Base-by-base conservation (phyloP, 768 basidiomycete species). In the Amanita rubescens region DNA sequence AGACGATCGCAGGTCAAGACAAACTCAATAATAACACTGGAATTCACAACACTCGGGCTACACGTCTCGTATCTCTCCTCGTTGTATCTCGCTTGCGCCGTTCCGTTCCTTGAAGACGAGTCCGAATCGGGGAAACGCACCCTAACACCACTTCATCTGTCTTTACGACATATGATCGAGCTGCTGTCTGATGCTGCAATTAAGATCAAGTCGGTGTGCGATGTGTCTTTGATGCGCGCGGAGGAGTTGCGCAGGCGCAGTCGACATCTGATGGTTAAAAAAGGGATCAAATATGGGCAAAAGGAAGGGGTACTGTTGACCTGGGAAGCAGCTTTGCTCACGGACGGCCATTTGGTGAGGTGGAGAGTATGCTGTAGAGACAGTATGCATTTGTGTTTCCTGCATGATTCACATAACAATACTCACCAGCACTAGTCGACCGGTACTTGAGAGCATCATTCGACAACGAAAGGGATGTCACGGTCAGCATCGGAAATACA, bases 21-120 rank as follows among this genome's bases (percentile, higher is more conserved):
- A 30, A 8, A 8, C 27, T 30, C 11, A 20, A 17, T 34, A 2
- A 41, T 20, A 9, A 33, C 46, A 37, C 24, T 53, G 11, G 52
- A 53, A 27, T 53, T 53, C 25, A 44, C 52, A n/a, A 53, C 52
- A 27, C 15, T 53, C 11, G 52, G 43, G 11, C 9, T 20, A 24
- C 43, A 46, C 11, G 52, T 53, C 22, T 39, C 43, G 12, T n/a
- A 34, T 46, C 17, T 37, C 20, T 53, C 43, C 35, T 24, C 44
- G 19, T 19, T 35, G 17, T 46, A 25, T 27, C 3, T 53, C 3
- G 25, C 17, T 2, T 45, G 52, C 34, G 25, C 41, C 27, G 20
- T 53, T 19, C 52, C 52, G 6, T 46, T 35, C 33, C 43, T 53
- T 11, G 52, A 46, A 22, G n/a, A 37, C 27, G 27, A 30, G 27